phyloP scores from a whole-genome alignment of 345 rosid species.

The Melaleuca alternifolia region DNA sequence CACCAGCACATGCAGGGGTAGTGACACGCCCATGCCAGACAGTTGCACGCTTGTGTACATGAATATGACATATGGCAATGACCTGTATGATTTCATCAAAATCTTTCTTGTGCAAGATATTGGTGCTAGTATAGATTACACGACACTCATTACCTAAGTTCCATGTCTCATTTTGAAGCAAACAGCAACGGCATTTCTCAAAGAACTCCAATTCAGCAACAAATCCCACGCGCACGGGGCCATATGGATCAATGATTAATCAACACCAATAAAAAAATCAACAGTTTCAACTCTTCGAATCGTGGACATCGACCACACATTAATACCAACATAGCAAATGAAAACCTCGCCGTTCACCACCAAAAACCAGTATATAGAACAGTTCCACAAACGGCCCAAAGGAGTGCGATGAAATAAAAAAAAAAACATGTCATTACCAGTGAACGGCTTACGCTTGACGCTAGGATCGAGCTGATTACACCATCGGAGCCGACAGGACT shows the following conservation, averaged over 20 bases:
- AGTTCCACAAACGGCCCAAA: not conserved
- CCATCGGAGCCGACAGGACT: constrained; percentile 85
- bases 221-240: not conserved
- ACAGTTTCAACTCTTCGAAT: not conserved
- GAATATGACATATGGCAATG: not conserved
- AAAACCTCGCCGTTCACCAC: not conserved
- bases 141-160: not conserved
- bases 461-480: constrained; percentile 83
- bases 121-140: not conserved
- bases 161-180: not conserved
- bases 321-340: not conserved
- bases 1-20: not conserved
- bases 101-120: not conserved
- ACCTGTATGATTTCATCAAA: not conserved
- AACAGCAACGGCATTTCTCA: not conserved
- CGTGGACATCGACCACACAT: not conserved
- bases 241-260: not conserved
- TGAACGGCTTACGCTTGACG: constrained; percentile 64
- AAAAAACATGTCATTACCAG: constrained; percentile 19
- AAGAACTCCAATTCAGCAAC: not conserved
- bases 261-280: not conserved
- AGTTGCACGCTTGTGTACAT: not conserved
- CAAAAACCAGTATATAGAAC: not conserved
- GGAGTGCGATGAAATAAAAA: not conserved
- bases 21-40: not conserved